phyloP scores from a whole-genome alignment of 805 yeast genomes.

The Nakazawaea ambrosiae region DNA sequence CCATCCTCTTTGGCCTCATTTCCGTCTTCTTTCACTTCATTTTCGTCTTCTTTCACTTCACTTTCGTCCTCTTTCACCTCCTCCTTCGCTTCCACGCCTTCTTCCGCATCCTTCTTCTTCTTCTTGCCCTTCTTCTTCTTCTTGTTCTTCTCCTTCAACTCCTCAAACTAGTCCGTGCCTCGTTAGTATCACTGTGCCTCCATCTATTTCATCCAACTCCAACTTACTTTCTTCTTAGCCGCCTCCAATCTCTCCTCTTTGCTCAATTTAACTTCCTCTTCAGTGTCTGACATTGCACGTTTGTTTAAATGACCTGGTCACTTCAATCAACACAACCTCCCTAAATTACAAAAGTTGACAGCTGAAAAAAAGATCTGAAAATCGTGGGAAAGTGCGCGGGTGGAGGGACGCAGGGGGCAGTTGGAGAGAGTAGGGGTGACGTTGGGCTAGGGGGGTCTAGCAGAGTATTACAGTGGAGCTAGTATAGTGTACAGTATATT shows the following conservation, averaged over 20 bases:
- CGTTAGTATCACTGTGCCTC: too few relatives aligned
- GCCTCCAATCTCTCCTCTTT: constrained; percentile 27
- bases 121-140: constrained; percentile 19
- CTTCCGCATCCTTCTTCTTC: constrained; percentile 16
- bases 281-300: not conserved
- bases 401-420: too few relatives aligned
- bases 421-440: too few relatives aligned
- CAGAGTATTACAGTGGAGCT: too few relatives aligned
- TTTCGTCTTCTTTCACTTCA: not conserved
- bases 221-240: constrained; percentile 26
- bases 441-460: too few relatives aligned
- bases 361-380: too few relatives aligned
- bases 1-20: not conserved
- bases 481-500: too few relatives aligned
- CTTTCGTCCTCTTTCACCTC: constrained; percentile 13
- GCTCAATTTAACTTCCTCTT: constrained; percentile 13
- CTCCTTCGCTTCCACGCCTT: constrained; percentile 13
- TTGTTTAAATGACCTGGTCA: too few relatives aligned
- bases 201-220: too few relatives aligned
- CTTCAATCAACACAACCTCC: too few relatives aligned
- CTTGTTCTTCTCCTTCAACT: constrained; percentile 15
- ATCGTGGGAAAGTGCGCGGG: too few relatives aligned
- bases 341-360: too few relatives aligned
- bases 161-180: constrained; percentile 18
- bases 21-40: not conserved